These are phyloP conservation scores for Kodamaea derodonti DNA, from an alignment of 1,139 yeast genomes.

Conservation along the genomic window DNA sequence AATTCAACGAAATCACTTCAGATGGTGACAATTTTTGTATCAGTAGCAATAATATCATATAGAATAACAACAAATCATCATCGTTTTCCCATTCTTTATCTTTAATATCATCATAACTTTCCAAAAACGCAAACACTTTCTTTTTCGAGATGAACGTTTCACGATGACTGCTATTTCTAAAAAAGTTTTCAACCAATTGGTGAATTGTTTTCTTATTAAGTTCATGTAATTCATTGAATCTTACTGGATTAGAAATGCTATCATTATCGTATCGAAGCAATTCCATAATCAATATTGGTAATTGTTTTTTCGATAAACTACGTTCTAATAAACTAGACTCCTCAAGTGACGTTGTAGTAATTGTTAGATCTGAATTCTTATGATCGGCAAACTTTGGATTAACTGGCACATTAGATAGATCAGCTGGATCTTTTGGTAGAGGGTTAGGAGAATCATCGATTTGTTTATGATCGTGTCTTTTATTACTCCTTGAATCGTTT, in stretches of 20 bases:
- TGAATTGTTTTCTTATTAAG: constrained; percentile 23
- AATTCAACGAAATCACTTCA: constrained; percentile 26
- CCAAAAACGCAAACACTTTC: constrained; percentile 26
- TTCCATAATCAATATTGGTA: constrained; percentile 19
- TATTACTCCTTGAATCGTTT: background rate
- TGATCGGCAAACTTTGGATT: background rate
- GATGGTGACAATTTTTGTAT: constrained; percentile 38
- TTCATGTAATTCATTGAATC: constrained; percentile 16
- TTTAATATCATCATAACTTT: constrained; percentile 24
- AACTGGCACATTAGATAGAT: background rate
- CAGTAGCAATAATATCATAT: constrained; percentile 41
- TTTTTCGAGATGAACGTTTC: constrained; percentile 29
- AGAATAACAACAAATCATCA: constrained; percentile 45
- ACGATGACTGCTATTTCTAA: constrained; percentile 27
- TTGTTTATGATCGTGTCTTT: background rate
- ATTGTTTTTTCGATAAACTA: constrained; percentile 27
- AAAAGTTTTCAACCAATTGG: constrained; percentile 31
- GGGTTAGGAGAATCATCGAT: background rate
- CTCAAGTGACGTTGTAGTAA: too few relatives aligned
- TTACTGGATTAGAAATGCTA: constrained; percentile 19
- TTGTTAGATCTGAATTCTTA: background rate
- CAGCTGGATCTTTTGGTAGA: background rate
- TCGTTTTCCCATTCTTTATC: constrained; percentile 47
- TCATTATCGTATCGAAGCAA: constrained; percentile 24
- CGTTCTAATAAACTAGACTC: constrained; percentile 19